A percentile compares a stretch with the other conserved stretches of the same genome.
phyloP scores from a whole-genome alignment of 345 rosid genomes.

The Hibiscus syriacus region DNA sequence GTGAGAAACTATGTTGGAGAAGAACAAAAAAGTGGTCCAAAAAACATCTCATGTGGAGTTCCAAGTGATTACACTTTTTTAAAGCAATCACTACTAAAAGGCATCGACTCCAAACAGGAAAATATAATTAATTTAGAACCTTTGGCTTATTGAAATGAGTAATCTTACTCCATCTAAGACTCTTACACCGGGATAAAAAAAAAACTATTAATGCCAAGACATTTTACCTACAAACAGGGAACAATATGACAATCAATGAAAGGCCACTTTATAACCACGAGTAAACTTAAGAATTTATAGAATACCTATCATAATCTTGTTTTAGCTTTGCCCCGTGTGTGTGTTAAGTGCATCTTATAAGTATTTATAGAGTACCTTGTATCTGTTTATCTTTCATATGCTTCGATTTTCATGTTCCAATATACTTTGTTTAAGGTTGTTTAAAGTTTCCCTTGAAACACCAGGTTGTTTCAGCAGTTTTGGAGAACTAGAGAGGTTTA shows the following conservation, averaged over 20 bases:
- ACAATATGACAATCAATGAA: not conserved
- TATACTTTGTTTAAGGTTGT: not conserved
- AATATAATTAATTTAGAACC: not conserved
- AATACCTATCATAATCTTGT: not conserved
- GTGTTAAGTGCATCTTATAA: not conserved
- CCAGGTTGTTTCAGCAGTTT: constrained; percentile 61
- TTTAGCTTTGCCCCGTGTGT: not conserved
- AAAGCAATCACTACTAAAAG: not conserved
- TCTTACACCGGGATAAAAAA: not conserved
- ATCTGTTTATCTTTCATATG: not conserved
- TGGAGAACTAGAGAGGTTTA: constrained; percentile 51
- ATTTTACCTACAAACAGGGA: not conserved
- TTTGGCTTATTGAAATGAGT: not conserved
- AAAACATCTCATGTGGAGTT: not conserved
- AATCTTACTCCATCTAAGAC: not conserved
- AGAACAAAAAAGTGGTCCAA: constrained; percentile 2
- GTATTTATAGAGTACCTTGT: not conserved
- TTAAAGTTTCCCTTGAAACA: constrained; percentile 6
- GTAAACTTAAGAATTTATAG: not conserved
- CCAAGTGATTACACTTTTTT: not conserved
- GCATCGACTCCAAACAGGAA: no score
- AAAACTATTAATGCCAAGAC: not conserved
- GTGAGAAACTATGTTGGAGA: not conserved
- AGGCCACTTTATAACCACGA: not conserved
- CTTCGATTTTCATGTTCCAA: not conserved